Base-by-base conservation (phyloP, 352 stramenopile species). In the Thraustochytrium sp. region DNA sequence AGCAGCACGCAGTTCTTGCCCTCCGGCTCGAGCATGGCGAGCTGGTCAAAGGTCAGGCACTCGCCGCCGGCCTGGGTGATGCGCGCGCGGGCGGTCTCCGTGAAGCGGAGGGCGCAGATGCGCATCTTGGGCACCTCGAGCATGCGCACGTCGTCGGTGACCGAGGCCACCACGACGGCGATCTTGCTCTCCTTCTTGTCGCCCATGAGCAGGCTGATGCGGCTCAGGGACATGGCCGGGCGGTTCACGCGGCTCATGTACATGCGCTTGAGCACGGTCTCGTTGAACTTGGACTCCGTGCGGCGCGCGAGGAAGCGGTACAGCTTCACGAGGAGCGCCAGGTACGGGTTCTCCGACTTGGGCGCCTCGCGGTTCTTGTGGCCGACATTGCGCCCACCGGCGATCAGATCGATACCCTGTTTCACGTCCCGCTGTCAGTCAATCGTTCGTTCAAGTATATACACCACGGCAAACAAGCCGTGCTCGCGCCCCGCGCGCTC, bases 201-300 rank as follows among this genome's bases (percentile, higher is more conserved):
- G 88, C 94, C 97, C 96, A 99, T 99, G 93, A 98, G 98, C 86
- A 95, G 94, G 83, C 91, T 90, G 59, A 99, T 90, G 86, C 96
- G 92, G 86, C 93, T 91, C 76, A 99, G 93, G 73, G 95, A 97
- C 85, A 99, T 96, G 56, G 97, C 96, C 65, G 96, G 95, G 86
- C 97, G 91, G 92, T 99, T 99, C 53, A 96, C 97, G 91, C 98
- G 98, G 86, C 92, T 98, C 95, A 99, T 97, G 91, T 98, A 98
- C 86, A 99, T 91, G 87, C 97, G 94, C 92, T 98, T 98, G 51
- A 98, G 91, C 80, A 99, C 94, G 56, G 97, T 97, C 78, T 91
- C 92, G 89, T 97, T 98, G 92, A 99, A 99, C 88, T 98, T 98
- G 86, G 95, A 96, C 85, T 98, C 95, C 49, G 97, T 99, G 90